Conservation (phyloP, 2,329 filamentous ascomycete genomes). For the Drechmeria coniospora region DNA sequence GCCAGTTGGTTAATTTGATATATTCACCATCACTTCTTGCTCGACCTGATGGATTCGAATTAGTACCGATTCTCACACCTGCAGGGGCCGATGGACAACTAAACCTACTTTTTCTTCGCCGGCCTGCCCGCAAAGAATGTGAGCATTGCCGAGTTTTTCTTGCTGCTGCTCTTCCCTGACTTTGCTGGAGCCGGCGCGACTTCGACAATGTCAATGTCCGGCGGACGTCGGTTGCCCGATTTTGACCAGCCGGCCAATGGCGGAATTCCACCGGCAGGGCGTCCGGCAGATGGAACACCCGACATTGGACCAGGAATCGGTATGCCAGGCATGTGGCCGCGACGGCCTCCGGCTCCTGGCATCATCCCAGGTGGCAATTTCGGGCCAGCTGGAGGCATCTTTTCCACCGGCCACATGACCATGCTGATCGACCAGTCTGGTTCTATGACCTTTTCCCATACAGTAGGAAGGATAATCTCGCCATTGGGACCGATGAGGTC, state of each 20-base stretch:
- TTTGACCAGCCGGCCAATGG: constrained; percentile 6
- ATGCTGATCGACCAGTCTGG: constrained; percentile 46
- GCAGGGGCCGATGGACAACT: not conserved
- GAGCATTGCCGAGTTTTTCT: constrained; percentile 7
- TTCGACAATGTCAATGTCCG: constrained; percentile 6
- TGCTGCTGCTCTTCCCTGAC: constrained; percentile 5
- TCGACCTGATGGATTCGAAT: constrained; percentile 3
- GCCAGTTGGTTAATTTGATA: no score
- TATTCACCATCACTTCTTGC: constrained; percentile 6
- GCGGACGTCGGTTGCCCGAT: constrained; percentile 1
- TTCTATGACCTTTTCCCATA: constrained; percentile 71
- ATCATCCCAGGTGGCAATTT: constrained; percentile 7
- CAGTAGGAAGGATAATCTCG: constrained; percentile 62
- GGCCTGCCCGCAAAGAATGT: constrained; percentile 8
- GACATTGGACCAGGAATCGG: constrained; percentile 1
- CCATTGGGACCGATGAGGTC: constrained; percentile 66
- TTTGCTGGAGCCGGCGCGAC: constrained; percentile 5
- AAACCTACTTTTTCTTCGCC: constrained; percentile 9
- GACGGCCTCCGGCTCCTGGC: constrained; percentile 5
- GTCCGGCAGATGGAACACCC: constrained; percentile 1
- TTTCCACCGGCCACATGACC: constrained; percentile 45
- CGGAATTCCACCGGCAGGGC: constrained; percentile 3
- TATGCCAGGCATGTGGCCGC: constrained; percentile 2
- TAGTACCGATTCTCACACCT: not conserved
- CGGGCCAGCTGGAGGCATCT: constrained; percentile 15